Evolutionary conservation across 371 early-diverging fungal genomes (phyloP).

Genomic region (Haplosporangium sp.): DNA sequence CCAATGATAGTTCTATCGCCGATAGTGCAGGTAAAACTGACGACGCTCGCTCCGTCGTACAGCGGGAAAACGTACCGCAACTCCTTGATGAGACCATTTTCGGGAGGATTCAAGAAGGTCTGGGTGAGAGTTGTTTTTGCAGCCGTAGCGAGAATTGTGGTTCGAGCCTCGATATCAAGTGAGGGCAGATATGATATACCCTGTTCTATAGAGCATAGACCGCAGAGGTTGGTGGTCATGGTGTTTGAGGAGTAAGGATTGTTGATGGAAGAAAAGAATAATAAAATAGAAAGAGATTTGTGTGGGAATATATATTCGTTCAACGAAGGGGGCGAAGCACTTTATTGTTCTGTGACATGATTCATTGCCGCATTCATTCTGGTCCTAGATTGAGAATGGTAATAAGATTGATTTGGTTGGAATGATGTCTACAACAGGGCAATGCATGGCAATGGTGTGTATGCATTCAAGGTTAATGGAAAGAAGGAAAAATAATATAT

Average conservation of each 20-base stretch:
- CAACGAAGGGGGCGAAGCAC: no score
- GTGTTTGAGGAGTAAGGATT: no score
- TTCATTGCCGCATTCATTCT: no score
- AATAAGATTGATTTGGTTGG: no score
- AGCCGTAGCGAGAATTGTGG: conserved; percentile 17
- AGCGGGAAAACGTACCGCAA: conserved; percentile 24
- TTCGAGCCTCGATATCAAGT: conserved; percentile 16
- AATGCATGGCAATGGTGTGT: no score
- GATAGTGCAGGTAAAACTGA: conserved; percentile 16
- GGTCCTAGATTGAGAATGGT: no score
- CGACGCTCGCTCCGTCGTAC: conserved; percentile 29
- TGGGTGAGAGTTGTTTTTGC: conserved; percentile 18
- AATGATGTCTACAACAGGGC: no score
- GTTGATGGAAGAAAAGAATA: not conserved
- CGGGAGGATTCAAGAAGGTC: conserved; percentile 18
- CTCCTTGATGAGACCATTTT: conserved; percentile 7
- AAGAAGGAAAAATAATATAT: no score
- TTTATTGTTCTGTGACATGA: no score
- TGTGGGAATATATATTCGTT: no score
- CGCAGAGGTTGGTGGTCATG: not conserved
- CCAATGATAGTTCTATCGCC: conserved; percentile 28
- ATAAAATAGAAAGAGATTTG: no score
- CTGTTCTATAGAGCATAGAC: conserved; percentile 8
- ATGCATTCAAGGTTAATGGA: no score
- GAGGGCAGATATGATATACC: conserved; percentile 19